Base-by-base conservation (phyloP, 2,329 filamentous ascomycete species). In the Pestalotiopsis sp. region DNA sequence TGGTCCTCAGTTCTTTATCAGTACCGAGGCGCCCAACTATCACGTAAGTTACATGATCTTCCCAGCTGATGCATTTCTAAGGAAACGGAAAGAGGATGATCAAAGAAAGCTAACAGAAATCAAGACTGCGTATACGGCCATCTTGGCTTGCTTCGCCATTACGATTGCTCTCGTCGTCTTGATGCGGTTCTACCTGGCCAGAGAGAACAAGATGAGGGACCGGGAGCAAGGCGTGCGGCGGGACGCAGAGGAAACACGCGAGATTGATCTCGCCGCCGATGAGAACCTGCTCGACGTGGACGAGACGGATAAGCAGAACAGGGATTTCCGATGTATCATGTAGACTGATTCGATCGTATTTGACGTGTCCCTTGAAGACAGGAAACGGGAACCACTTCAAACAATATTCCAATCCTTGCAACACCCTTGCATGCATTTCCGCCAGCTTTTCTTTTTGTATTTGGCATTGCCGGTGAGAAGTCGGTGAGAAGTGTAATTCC, bases 231-330 rank as follows among this genome's bases (percentile, higher is more conserved):
- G 81, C 0, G 74, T 85, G 20, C 30, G 38, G 22, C 22, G 59
- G 22, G 38, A 62, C 22, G 22, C 59, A 10, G 59, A 62, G n/a
- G 59, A 62, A 35, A 40, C 20, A 3, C 59, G 59, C 14, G 59
- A 62, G 17, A 35, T 62, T 14, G 59, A 62, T 20, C 38, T 62
- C 4, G 59, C 26, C n/a, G 17, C 26, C n/a, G 59, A 62, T 24
- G 59, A 62, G 17, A 22, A 38, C 10, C 35, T 62, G 6, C 59
- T 62, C 22, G 59, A 62, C 30, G 30, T 88, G 66, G 90, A 92
- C 74, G 77, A 92, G 71, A 92, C 91, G 0, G 90, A 92, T 71
- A 88, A 86, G 75, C 82, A 92, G 77, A 92, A 92, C 71, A 84
- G 84, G 1, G 89, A 89, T 73, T 92, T 92, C 72, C 81, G 85